A percentile compares a stretch with the other conserved stretches of the same genome.
These are phyloP conservation scores for Peniophora sp. DNA, from an alignment of 1,284 basidiomycete genomes.

Conservation along the genomic window DNA sequence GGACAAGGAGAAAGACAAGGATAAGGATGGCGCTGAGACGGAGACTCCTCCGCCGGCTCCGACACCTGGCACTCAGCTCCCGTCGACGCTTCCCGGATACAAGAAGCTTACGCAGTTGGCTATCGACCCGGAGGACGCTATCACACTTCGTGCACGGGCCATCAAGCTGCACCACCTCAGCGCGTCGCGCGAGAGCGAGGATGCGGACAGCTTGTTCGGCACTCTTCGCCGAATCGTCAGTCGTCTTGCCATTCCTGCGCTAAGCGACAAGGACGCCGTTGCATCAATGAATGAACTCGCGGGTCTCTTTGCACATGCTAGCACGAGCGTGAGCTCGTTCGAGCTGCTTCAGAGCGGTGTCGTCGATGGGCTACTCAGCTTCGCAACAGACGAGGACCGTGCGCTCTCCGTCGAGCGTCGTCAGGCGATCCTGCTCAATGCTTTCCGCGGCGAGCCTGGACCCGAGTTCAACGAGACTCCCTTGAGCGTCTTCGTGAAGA, in stretches of 20 bases:
- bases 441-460: slow-evolving; percentile 39
- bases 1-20: slow-evolving; percentile 35
- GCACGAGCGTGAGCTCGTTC: slow-evolving; percentile 87
- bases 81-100: slow-evolving; percentile 47
- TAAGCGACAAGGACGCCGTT: slow-evolving; percentile 59
- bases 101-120: slow-evolving; percentile 60
- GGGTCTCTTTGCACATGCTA: slow-evolving; percentile 69
- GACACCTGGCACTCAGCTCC: slow-evolving; percentile 21
- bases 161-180: slow-evolving; percentile 74
- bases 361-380: slow-evolving; percentile 80
- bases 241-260: slow-evolving; percentile 44
- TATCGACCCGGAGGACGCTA: slow-evolving; percentile 80
- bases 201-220: slow-evolving; percentile 58
- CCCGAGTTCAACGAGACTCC: slow-evolving; percentile 40
- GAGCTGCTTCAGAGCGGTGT: slow-evolving; percentile 92
- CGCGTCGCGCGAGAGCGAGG: slow-evolving; percentile 43
- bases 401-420: slow-evolving; percentile 53
- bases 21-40: slow-evolving; percentile 25
- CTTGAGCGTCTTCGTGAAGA: slow-evolving; percentile 82
- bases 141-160: slow-evolving; percentile 82
- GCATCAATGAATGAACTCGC: slow-evolving; percentile 68
- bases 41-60: slow-evolving; percentile 28
- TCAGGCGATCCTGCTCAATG: slow-evolving; percentile 68
- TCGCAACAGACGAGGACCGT: slow-evolving; percentile 64
- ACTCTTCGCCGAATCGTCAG: slow-evolving; percentile 61